Evolutionary conservation across 805 yeast genomes (phyloP).

Genomic region (Metschnikowia sp.): DNA sequence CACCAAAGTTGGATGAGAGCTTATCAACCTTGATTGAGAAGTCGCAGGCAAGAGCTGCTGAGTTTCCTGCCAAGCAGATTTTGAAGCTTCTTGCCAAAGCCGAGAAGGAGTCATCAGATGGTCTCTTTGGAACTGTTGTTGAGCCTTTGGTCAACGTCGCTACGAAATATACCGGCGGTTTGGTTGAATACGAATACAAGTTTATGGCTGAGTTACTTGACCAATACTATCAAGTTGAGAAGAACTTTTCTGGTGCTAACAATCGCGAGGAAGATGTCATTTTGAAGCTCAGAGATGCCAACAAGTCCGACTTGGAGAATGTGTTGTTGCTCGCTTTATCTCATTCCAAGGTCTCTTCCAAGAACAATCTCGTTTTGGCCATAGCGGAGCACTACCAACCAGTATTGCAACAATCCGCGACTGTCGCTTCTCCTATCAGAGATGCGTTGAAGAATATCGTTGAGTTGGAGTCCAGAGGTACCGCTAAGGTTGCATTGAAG

Average conservation of each 20-base stretch:
- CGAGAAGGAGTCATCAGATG: slow-evolving; percentile 43
- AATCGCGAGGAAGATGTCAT: slow-evolving; percentile 86
- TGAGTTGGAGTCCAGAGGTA: slow-evolving; percentile 82
- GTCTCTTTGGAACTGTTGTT: slow-evolving; percentile 49
- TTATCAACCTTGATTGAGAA: slow-evolving; percentile 66
- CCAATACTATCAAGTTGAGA: slow-evolving; percentile 76
- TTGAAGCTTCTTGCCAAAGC: slow-evolving; percentile 67
- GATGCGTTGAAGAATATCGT: slow-evolving; percentile 74
- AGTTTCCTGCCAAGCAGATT: slow-evolving; percentile 91
- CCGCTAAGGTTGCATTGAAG: slow-evolving; percentile 90
- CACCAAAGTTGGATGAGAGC: slow-evolving; percentile 67
- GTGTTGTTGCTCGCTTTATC: slow-evolving; percentile 77
- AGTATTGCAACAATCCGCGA: slow-evolving; percentile 66
- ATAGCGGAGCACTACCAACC: slow-evolving; percentile 81
- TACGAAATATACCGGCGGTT: slow-evolving; percentile 65
- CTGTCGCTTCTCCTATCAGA: slow-evolving; percentile 60
- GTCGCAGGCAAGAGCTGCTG: slow-evolving; percentile 60
- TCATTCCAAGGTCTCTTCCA: slow-evolving; percentile 90
- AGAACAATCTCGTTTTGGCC: slow-evolving; percentile 84
- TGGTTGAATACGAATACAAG: slow-evolving; percentile 77
- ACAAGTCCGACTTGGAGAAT: slow-evolving; percentile 67
- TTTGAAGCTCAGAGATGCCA: slow-evolving; percentile 80
- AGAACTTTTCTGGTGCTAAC: slow-evolving; percentile 70
- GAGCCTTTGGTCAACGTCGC: slow-evolving; percentile 76
- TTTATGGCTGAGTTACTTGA: slow-evolving; percentile 68